Percentiles rank a stretch among this genome's conserved stretches.
Evolutionary conservation across 2,329 filamentous ascomycete genomes (phyloP).

Genomic region (Penicillium concentricum): DNA sequence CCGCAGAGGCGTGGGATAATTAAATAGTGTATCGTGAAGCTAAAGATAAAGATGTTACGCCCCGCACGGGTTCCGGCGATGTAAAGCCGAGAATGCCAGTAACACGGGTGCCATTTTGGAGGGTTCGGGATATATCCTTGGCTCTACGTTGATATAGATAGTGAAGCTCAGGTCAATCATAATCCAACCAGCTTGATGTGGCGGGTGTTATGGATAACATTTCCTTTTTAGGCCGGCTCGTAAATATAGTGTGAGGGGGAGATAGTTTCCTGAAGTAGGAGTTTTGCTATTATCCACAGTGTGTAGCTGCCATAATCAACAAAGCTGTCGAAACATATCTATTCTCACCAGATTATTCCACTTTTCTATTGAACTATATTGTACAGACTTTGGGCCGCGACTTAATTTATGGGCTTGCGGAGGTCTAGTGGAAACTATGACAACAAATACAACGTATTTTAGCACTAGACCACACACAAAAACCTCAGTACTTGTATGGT

Average conservation of each 20-base stretch:
- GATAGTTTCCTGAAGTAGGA: too few relatives aligned
- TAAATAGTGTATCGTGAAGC: neutral
- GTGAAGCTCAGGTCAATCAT: neutral
- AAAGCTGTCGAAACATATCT: too few relatives aligned
- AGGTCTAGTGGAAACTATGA: too few relatives aligned
- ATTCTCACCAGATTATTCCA: too few relatives aligned
- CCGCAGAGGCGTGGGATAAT: neutral
- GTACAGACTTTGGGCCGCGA: too few relatives aligned
- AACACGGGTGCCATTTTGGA: neutral
- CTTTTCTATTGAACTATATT: too few relatives aligned
- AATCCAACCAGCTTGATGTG: neutral
- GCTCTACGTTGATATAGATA: neutral
- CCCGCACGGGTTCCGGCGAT: conserved; percentile 12
- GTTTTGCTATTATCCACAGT: too few relatives aligned
- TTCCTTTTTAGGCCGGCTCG: conserved; percentile 1
- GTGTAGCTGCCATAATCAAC: too few relatives aligned
- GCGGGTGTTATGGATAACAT: neutral
- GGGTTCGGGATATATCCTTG: neutral
- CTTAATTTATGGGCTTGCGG: too few relatives aligned
- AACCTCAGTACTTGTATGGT: too few relatives aligned
- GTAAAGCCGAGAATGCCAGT: conserved; percentile 7
- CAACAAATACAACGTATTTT: too few relatives aligned
- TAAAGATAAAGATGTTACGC: conserved; percentile 4
- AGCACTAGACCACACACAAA: too few relatives aligned
- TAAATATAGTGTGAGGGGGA: neutral